Percentiles rank a stretch among this genome's conserved stretches.
Conservation (phyloP, 2,329 filamentous ascomycete species). For the Dactylellina sp. region DNA sequence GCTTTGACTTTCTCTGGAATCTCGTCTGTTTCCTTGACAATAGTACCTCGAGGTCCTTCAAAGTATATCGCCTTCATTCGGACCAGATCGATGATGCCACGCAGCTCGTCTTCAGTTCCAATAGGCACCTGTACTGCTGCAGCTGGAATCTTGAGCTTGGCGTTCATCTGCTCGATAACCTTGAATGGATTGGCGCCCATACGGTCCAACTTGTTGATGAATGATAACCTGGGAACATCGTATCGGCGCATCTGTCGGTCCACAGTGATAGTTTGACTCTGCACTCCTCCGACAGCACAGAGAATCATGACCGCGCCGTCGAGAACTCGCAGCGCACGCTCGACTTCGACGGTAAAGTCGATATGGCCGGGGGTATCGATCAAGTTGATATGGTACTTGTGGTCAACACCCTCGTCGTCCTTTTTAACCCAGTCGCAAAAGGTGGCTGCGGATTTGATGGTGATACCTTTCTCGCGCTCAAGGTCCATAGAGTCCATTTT, state of each 20-base stretch:
- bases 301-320: slow-evolving; percentile 99
- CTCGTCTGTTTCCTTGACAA: slow-evolving; percentile 79
- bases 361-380: slow-evolving; percentile 99
- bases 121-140: slow-evolving; percentile 96
- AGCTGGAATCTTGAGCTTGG: slow-evolving; percentile 91
- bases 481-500: slow-evolving; percentile 99
- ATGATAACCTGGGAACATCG: slow-evolving; percentile 93
- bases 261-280: slow-evolving; percentile 94
- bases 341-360: slow-evolving; percentile 98
- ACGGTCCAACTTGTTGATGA: slow-evolving; percentile 99
- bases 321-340: slow-evolving; percentile 90
- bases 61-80: slow-evolving; percentile 94
- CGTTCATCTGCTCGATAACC: slow-evolving; percentile 96
- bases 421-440: slow-evolving; percentile 97
- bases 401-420: slow-evolving; percentile 78
- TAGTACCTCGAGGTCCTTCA: slow-evolving; percentile 83
- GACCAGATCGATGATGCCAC: slow-evolving; percentile 91
- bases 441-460: slow-evolving; percentile 96
- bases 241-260: slow-evolving; percentile 99
- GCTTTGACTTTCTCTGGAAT: slow-evolving; percentile 82
- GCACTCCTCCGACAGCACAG: slow-evolving; percentile 92
- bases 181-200: slow-evolving; percentile 99
- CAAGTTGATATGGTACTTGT: slow-evolving; percentile 96
- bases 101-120: slow-evolving; percentile 88
- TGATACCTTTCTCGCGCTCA: slow-evolving; percentile 98